These are phyloP conservation scores for Penicillium sp. DNA, from an alignment of 2,329 filamentous ascomycete species.

Conservation along the genomic window DNA sequence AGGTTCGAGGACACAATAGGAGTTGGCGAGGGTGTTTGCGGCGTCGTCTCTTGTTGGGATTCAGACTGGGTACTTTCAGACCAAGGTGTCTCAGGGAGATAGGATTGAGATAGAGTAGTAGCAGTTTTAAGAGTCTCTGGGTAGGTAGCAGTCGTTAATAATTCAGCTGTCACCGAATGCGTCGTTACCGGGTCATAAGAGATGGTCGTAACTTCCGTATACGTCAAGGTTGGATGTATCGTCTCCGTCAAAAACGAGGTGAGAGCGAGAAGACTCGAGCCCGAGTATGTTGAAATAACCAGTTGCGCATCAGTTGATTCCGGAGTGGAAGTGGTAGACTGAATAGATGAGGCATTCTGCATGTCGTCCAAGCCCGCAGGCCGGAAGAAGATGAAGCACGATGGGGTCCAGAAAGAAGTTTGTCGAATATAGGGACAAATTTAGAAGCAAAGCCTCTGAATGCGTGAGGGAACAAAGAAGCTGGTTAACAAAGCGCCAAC, in stretches of 20 bases:
- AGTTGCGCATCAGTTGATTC: neutral
- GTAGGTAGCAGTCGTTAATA: neutral
- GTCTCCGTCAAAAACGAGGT: slow-evolving; percentile 20
- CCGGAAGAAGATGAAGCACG: neutral
- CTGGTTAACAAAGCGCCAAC: slow-evolving; percentile 10
- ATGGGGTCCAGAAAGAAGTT: neutral
- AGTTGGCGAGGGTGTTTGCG: neutral
- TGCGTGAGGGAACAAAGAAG: neutral
- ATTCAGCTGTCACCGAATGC: neutral
- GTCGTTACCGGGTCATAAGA: neutral
- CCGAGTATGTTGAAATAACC: neutral
- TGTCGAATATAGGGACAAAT: neutral
- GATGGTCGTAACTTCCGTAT: slow-evolving; percentile 11
- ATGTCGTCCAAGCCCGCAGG: slow-evolving; percentile 28
- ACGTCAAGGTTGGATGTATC: slow-evolving; percentile 6
- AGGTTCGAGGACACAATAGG: neutral
- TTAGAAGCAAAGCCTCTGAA: neutral
- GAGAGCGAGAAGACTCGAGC: slow-evolving; percentile 1
- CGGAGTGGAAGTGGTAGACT: slow-evolving; percentile 2
- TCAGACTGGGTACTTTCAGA: neutral
- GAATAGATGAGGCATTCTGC: slow-evolving; percentile 26
- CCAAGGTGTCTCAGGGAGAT: neutral
- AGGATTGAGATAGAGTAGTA: neutral
- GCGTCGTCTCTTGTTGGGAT: neutral
- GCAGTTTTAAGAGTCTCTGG: neutral